Base-by-base conservation (phyloP, 768 basidiomycete genomes). In the Leccinum imitatum region DNA sequence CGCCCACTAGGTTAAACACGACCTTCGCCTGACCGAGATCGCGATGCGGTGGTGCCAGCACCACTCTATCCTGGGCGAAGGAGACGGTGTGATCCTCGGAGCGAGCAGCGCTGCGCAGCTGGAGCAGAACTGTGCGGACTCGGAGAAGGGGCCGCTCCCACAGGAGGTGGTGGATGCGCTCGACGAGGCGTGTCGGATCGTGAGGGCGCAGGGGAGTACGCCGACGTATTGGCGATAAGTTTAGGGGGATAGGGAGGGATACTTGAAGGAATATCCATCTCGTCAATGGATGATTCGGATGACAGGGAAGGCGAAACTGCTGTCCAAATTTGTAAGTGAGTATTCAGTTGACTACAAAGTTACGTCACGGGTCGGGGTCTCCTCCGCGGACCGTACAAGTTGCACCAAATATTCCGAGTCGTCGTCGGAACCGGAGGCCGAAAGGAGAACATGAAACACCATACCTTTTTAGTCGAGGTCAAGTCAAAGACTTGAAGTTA, bases 1-100 rank as follows among this genome's bases (percentile, higher is more conserved):
- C 44, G 39, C 27, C 14, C 46, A 27, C 23, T 37, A 65, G 64
- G 57, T 78, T 37, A 80, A 77, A 53, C 74, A 85, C 60, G 62
- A 71, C 47, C 67, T 87, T 4, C 78, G 79, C 0, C 71, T 84
- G 58, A 75, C 79, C 3, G 84, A 87, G 70, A 77, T 84, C 4
- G 83, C 85, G 1, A 71, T 86, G 51, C 77, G 86, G n/a, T 87
- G 86, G 86, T 75, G 81, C 54, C 81, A 84, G 55, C 80, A 87
- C 59, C 85, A 87, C 61, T 82, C 81, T 6, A 58, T 74, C 3
- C 66, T 87, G 53, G 77, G 64, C 33, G 71, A 71, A 1, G 53
- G 61, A 27, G 82, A 83, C 57, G 83, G 81, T 2, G 68, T 83
- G 13, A 80, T 84, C 55, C 64, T 83, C 6, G 83, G 82, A 3